Evolutionary conservation across 2,329 filamentous ascomycete species (phyloP), one percentile per base, ranked within the genome.

Genomic region (Neofusicoccum laricinum): DNA sequence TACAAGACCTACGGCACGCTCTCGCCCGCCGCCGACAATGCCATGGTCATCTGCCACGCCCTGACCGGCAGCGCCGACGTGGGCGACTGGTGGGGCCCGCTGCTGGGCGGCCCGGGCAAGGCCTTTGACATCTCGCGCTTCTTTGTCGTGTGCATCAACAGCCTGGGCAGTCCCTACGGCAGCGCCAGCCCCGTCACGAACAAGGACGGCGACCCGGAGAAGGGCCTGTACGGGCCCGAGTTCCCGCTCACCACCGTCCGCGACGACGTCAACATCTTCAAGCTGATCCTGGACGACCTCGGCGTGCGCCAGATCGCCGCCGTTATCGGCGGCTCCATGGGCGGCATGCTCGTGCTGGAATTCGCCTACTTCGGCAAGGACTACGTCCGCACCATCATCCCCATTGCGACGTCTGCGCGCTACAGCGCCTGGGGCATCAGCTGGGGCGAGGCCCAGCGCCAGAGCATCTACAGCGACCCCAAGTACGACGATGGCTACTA

Each of bases 401-500:
- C 92, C 14, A 94, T 96, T 70, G 92, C 92, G 21, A 95, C 92
- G 5, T 94, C 91, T 7, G 91, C 90, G 69, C 84, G 89, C 46
- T 92, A 95, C 77, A 94, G 91, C 71, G 92, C 92, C 4, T 96
- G 92, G 92, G 90, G 92, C 25, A 96, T 95, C 72, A 93, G 90
- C 77, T 96, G 92, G 92, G 91, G 91, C 46, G 92, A 95, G 75
- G 91, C 91, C 3, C 92, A 96, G 76, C 85, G 92, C 59, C 91
- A 95, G 79, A 93, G 90, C 83, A 98, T 99, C 75, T 99, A 98
- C 79, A 93, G 92, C 43, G 95, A 99, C 75, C 95, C 95, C 36
- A 98, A 97, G 80, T 99, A 99, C 77, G 93, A 97, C 67, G 93
- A 98, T 72, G 95, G 95, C 49, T 98, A 97, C 79, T 99, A 98